phyloP scores from a whole-genome alignment of 2,329 filamentous ascomycete species.

The Plectosphaerella sp. region DNA sequence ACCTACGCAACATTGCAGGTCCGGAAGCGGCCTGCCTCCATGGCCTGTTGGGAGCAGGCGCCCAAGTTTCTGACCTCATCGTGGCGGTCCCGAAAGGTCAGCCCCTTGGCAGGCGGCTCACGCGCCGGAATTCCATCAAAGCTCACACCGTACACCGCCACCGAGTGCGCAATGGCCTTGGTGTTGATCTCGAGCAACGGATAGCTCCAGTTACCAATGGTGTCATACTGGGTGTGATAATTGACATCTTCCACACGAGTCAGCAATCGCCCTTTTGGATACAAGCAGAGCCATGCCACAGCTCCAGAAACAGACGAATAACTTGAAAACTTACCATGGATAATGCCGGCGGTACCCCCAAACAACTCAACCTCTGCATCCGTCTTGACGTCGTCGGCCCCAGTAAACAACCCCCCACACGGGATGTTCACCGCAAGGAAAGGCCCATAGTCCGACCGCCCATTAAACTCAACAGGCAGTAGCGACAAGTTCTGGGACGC shows the following conservation, averaged over 20 bases:
- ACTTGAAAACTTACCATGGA: slow-evolving; percentile 27
- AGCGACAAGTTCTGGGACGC: slow-evolving; percentile 32
- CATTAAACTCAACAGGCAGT: slow-evolving; percentile 47
- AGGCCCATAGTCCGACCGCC: slow-evolving; percentile 54
- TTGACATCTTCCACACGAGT: slow-evolving; percentile 30
- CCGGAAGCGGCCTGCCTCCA: neutral
- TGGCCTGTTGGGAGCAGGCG: neutral
- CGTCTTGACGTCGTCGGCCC: slow-evolving; percentile 56
- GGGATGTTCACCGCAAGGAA: slow-evolving; percentile 54
- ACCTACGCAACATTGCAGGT: neutral
- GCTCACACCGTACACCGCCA: slow-evolving; percentile 41
- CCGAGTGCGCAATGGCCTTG: slow-evolving; percentile 48
- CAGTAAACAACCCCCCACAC: slow-evolving; percentile 54
- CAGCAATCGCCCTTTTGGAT: too few species aligned
- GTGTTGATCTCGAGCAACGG: slow-evolving; percentile 51
- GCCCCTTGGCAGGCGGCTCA: neutral
- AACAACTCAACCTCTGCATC: slow-evolving; percentile 45
- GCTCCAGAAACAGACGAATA: too few species aligned
- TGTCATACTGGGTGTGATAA: slow-evolving; percentile 51
- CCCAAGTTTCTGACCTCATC: neutral
- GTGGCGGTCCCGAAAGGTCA: neutral
- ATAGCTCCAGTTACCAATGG: slow-evolving; percentile 46
- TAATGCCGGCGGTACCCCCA: slow-evolving; percentile 48
- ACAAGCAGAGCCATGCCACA: too few species aligned
- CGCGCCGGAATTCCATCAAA: slow-evolving; percentile 1